Conservation (phyloP, 192 early-diverging fungal genomes). For the Rhizoclosmatium globosum region DNA sequence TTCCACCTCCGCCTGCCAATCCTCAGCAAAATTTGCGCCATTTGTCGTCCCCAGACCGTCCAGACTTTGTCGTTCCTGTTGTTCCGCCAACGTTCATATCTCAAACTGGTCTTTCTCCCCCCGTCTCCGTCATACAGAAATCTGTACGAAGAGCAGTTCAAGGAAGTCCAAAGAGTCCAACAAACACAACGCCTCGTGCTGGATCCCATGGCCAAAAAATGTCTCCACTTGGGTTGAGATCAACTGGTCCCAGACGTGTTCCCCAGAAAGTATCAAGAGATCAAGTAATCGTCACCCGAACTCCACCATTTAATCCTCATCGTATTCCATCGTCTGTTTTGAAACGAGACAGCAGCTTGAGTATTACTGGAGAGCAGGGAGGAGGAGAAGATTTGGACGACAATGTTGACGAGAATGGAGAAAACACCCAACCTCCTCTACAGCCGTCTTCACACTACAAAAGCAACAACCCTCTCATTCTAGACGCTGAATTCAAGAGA, state of each 20-base stretch:
- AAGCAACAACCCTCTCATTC: no score
- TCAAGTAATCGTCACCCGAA: neutral
- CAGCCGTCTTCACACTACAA: neutral
- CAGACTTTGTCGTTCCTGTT: conserved; percentile 42
- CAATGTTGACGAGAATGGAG: neutral
- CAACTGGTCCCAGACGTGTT: conserved; percentile 10
- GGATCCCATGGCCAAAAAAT: neutral
- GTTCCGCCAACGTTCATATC: conserved; percentile 26
- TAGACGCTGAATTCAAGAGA: conserved; percentile 35
- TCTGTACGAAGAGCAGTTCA: neutral
- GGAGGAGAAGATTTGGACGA: neutral
- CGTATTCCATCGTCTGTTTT: neutral
- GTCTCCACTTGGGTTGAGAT: neutral
- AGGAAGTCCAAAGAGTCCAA: neutral
- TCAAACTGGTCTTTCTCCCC: conserved; percentile 32
- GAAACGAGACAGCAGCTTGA: neutral
- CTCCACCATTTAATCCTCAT: conserved; percentile 22
- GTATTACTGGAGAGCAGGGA: neutral
- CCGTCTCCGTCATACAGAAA: neutral
- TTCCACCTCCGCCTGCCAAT: conserved; percentile 24
- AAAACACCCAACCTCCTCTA: neutral
- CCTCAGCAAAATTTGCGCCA: conserved; percentile 30
- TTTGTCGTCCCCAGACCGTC: neutral
- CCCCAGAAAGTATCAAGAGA: neutral
- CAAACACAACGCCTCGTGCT: neutral